A percentile compares a stretch with the other conserved stretches of the same genome.
These are phyloP conservation scores for Termitomyces sp. DNA, from an alignment of 768 basidiomycete species.

Conservation along the genomic window DNA sequence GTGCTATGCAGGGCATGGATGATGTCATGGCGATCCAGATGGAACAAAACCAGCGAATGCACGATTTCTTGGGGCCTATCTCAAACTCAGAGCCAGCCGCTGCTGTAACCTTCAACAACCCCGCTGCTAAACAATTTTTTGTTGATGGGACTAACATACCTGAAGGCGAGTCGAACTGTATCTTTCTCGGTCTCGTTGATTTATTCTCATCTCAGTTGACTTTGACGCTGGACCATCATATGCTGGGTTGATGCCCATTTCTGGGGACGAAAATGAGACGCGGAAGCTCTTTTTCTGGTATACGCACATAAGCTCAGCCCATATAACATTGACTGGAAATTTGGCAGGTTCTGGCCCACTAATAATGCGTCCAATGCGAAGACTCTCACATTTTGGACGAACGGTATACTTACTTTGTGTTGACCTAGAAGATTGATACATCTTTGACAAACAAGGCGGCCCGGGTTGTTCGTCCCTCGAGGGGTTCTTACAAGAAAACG, in stretches of 20 bases:
- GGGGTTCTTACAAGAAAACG: slow-evolving; percentile 64
- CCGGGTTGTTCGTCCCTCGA: slow-evolving; percentile 68
- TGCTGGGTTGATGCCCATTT: slow-evolving; percentile 65
- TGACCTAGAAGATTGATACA: background rate
- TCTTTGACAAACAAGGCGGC: slow-evolving; percentile 44
- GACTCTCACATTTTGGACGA: slow-evolving; percentile 63
- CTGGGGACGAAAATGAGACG: slow-evolving; percentile 48
- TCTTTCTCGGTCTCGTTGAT: background rate
- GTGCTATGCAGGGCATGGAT: slow-evolving; percentile 32
- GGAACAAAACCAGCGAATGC: slow-evolving; percentile 36
- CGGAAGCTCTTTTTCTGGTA: slow-evolving; percentile 50
- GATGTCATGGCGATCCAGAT: slow-evolving; percentile 39
- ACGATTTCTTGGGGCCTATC: slow-evolving; percentile 29
- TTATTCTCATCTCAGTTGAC: slow-evolving; percentile 30
- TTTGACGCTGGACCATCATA: slow-evolving; percentile 69
- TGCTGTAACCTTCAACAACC: slow-evolving; percentile 56
- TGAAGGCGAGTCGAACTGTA: slow-evolving; percentile 24
- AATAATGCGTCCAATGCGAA: slow-evolving; percentile 53
- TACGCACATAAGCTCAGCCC: background rate
- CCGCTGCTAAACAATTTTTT: slow-evolving; percentile 44
- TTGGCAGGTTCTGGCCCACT: slow-evolving; percentile 66
- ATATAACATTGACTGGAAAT: background rate
- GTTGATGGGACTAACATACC: slow-evolving; percentile 43
- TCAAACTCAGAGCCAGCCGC: slow-evolving; percentile 16
- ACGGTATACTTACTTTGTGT: slow-evolving; percentile 17